Conservation (phyloP, 108 stramenopile genomes). For the Nitzschia putrida region DNA sequence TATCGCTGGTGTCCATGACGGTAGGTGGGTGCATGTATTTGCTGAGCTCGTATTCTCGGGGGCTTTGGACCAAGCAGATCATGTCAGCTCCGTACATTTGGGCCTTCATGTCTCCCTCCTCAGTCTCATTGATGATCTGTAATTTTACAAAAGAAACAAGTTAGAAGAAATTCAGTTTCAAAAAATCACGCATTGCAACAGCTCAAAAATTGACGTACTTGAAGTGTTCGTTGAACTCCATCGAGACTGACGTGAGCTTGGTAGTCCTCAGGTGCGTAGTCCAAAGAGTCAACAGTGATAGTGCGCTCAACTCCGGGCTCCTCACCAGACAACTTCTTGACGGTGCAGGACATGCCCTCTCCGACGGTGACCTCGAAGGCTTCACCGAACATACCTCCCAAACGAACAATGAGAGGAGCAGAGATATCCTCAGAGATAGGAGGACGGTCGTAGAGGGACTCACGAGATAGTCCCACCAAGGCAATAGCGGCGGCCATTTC, state of each 20-base stretch:
- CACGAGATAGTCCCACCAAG: slow-evolving; percentile 36
- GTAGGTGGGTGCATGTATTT: slow-evolving; percentile 76
- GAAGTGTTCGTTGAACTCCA: slow-evolving; percentile 52
- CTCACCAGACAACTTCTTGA: slow-evolving; percentile 10
- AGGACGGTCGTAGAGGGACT: slow-evolving; percentile 33
- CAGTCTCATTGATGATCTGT: slow-evolving; percentile 51
- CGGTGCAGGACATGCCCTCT: slow-evolving; percentile 13
- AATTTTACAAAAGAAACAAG: slow-evolving; percentile 5
- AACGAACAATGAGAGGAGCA: slow-evolving; percentile 52
- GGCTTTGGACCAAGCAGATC: slow-evolving; percentile 69
- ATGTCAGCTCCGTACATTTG: slow-evolving; percentile 71
- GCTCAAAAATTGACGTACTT: slow-evolving; percentile 30
- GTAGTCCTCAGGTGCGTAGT: slow-evolving; percentile 45
- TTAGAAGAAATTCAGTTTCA: not conserved
- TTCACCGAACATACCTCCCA: slow-evolving; percentile 68
- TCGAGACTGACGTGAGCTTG: slow-evolving; percentile 53
- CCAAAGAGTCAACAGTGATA: slow-evolving; percentile 24
- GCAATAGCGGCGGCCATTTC: slow-evolving; percentile 67
- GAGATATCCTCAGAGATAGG: slow-evolving; percentile 31
- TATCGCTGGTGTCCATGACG: slow-evolving; percentile 66
- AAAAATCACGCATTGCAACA: not conserved
- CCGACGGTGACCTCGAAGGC: slow-evolving; percentile 54
- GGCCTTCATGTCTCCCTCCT: slow-evolving; percentile 34
- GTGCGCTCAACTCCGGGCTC: slow-evolving; percentile 18
- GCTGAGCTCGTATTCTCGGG: slow-evolving; percentile 75